Percentiles rank a stretch among this genome's conserved stretches.
Conservation (phyloP, 2,329 filamentous ascomycete genomes). For the Diaporthe destruens region DNA sequence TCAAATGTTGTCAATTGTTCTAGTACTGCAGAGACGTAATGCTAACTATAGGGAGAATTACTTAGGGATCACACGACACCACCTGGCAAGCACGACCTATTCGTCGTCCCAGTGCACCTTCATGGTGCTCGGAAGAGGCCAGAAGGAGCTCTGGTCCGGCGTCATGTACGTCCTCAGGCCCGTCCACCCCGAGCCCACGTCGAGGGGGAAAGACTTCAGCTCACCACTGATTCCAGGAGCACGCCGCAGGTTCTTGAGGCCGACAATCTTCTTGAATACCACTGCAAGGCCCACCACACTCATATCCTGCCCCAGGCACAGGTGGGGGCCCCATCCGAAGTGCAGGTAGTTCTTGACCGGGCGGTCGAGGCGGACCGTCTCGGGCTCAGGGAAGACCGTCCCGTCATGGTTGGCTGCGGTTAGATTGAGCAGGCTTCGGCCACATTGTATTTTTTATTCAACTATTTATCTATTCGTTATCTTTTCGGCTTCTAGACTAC, state of each 20-base stretch:
- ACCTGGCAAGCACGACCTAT: too few species aligned
- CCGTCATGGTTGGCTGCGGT: conserved; percentile 62
- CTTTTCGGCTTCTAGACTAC: too few species aligned
- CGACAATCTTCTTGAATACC: conserved; percentile 46
- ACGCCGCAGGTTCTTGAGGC: conserved; percentile 45
- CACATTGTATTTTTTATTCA: too few species aligned
- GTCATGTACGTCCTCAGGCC: conserved; percentile 46
- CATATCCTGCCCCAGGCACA: conserved; percentile 64
- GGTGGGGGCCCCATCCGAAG: conserved; percentile 64
- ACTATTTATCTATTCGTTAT: too few species aligned
- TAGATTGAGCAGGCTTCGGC: conserved; percentile 65
- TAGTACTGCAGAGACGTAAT: too few species aligned
- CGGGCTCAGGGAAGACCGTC: conserved; percentile 62
- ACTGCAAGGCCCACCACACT: conserved; percentile 46
- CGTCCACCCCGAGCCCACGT: conserved; percentile 40
- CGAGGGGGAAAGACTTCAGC: conserved; percentile 43
- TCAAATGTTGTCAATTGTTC: too few species aligned
- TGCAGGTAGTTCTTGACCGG: conserved; percentile 64
- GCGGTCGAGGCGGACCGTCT: conserved; percentile 62
- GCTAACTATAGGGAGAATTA: too few species aligned
- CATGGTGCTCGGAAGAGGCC: conserved; percentile 45
- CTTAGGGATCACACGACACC: too few species aligned
- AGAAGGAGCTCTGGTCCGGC: conserved; percentile 46
- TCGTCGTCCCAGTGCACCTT: conserved; percentile 45
- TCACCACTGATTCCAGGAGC: conserved; percentile 45